Percentiles rank a stretch among this genome's conserved stretches.
These are phyloP conservation scores for Exobasidium rhododendri DNA, from an alignment of 1,284 basidiomycete species.

Conservation along the genomic window DNA sequence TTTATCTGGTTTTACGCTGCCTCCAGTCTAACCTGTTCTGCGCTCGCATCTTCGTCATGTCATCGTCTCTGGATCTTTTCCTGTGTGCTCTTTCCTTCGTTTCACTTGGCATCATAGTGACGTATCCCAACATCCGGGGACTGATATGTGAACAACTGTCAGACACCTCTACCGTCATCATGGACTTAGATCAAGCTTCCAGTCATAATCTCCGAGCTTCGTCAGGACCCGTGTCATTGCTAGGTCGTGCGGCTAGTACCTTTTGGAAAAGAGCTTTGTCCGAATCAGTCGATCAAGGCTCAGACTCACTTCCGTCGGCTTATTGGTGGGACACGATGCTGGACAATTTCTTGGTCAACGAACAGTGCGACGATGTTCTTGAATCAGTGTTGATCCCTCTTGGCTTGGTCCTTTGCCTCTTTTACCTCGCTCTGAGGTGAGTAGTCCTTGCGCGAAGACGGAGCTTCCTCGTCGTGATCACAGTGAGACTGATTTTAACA, in stretches of 20 bases:
- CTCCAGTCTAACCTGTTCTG: slow-evolving; percentile 25
- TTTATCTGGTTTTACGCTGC: too few species aligned
- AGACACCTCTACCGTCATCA: background rate
- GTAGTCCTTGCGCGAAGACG: background rate
- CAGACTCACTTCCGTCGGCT: background rate
- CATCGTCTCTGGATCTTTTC: slow-evolving; percentile 40
- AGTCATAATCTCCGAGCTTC: background rate
- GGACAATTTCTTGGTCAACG: slow-evolving; percentile 29
- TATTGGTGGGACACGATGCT: slow-evolving; percentile 30
- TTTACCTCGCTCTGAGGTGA: slow-evolving; percentile 26
- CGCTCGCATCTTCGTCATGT: slow-evolving; percentile 34
- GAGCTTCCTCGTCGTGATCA: too few species aligned
- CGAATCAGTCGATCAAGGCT: background rate
- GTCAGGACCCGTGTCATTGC: background rate
- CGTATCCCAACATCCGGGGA: slow-evolving; percentile 31
- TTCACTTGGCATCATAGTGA: slow-evolving; percentile 30
- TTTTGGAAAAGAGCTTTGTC: slow-evolving; percentile 3
- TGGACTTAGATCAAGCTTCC: background rate
- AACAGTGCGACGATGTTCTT: slow-evolving; percentile 39
- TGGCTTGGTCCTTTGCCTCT: slow-evolving; percentile 25
- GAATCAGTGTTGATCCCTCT: slow-evolving; percentile 27
- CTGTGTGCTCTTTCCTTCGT: slow-evolving; percentile 36
- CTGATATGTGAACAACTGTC: slow-evolving; percentile 31
- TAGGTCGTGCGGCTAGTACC: background rate
- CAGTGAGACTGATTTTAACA: background rate